phyloP scores from a whole-genome alignment of 1,139 yeast genomes.

The Geotrichum candidum region DNA sequence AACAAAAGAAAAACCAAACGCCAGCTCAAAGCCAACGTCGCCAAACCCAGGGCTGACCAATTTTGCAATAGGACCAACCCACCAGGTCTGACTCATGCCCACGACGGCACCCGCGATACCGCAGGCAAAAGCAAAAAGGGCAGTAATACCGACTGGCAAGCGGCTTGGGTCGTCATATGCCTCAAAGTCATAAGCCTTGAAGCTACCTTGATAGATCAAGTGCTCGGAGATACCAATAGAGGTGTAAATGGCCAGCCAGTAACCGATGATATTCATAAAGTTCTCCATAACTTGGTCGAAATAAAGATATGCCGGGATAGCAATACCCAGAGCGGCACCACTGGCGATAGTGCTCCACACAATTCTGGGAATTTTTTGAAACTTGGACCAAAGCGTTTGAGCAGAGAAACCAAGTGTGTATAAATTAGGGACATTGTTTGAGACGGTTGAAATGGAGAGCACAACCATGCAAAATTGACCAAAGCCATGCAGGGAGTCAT shows the following conservation, averaged over 20 bases:
- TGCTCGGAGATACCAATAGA: slow-evolving; percentile 72
- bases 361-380: slow-evolving; percentile 69
- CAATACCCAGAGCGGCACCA: slow-evolving; percentile 70
- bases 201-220: slow-evolving; percentile 57
- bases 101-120: slow-evolving; percentile 82
- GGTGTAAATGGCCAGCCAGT: slow-evolving; percentile 83
- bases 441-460: slow-evolving; percentile 74
- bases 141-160: slow-evolving; percentile 74
- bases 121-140: slow-evolving; percentile 66
- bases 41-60: slow-evolving; percentile 67
- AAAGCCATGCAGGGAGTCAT: slow-evolving; percentile 75
- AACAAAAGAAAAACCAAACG: slow-evolving; percentile 61
- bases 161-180: slow-evolving; percentile 51
- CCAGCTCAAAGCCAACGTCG: slow-evolving; percentile 83
- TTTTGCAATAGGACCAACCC: slow-evolving; percentile 59
- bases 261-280: slow-evolving; percentile 86
- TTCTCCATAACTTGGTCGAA: slow-evolving; percentile 69
- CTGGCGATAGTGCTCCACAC: slow-evolving; percentile 76
- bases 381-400: slow-evolving; percentile 72
- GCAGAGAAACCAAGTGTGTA: slow-evolving; percentile 82
- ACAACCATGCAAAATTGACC: slow-evolving; percentile 87
- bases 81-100: slow-evolving; percentile 87
- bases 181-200: slow-evolving; percentile 55
- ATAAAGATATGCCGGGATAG: slow-evolving; percentile 78
- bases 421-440: slow-evolving; percentile 90